Evolutionary conservation across 768 basidiomycete genomes (phyloP).

Genomic region (Serpula lacrymans): DNA sequence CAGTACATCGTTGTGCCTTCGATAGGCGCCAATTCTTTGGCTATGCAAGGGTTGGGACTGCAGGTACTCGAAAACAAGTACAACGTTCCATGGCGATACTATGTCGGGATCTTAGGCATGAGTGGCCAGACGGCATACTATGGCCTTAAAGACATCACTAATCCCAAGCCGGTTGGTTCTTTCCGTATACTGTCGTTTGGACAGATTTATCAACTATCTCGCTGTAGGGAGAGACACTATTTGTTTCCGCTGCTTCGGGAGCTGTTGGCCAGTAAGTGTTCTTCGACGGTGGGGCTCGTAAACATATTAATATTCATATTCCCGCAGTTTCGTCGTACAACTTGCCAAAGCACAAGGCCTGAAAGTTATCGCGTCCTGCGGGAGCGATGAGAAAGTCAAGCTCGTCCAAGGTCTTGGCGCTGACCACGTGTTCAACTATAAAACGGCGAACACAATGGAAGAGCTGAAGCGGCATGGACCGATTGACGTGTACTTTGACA

Average conservation of each 20-base stretch:
- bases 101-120: constrained; percentile 31
- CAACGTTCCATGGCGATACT: constrained; percentile 26
- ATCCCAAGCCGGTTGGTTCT: constrained; percentile 36
- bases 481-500: constrained; percentile 57
- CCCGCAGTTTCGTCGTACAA: constrained; percentile 43
- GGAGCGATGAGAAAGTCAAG: constrained; percentile 70
- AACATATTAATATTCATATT: neutral
- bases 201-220: neutral
- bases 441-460: constrained; percentile 50
- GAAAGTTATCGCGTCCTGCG: constrained; percentile 70
- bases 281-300: constrained; percentile 2
- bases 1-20: constrained; percentile 13
- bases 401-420: constrained; percentile 60
- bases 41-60: neutral
- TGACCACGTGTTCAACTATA: constrained; percentile 74
- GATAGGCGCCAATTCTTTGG: neutral
- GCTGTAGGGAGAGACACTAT: constrained; percentile 44
- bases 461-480: constrained; percentile 56
- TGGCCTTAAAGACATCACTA: constrained; percentile 27
- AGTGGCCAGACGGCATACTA: constrained; percentile 27
- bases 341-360: constrained; percentile 48
- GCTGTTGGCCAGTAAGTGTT: constrained; percentile 58
- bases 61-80: constrained; percentile 22
- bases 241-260: constrained; percentile 41
- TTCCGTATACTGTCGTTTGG: too few species aligned